Evolutionary conservation across 768 basidiomycete species (phyloP).

Genomic region (Dacryopinax spathularia): DNA sequence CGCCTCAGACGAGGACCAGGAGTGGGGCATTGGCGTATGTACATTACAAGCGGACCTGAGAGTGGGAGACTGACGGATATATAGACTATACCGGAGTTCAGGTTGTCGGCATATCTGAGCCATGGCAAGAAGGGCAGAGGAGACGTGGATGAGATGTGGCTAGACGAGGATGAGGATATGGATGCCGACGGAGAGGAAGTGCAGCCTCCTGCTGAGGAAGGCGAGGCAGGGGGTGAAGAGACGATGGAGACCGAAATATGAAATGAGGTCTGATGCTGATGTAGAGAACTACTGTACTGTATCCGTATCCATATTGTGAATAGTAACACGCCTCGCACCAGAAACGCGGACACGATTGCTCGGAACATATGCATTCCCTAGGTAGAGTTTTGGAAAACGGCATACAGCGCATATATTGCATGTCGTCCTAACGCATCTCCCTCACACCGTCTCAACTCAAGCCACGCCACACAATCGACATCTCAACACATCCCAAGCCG

Average conservation of each 20-base stretch:
- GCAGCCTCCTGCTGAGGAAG: background rate
- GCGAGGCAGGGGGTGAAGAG: background rate
- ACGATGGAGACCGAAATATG: background rate
- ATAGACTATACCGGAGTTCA: background rate
- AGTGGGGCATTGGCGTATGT: background rate
- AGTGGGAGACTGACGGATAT: background rate
- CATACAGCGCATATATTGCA: slow-evolving; percentile 2
- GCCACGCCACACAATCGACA: background rate
- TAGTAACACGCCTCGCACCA: too few species aligned
- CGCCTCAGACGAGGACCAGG: background rate
- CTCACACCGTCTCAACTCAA: background rate
- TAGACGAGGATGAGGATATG: background rate
- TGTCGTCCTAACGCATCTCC: background rate
- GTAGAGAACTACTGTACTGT: background rate
- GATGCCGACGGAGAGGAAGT: background rate
- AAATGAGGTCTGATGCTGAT: background rate
- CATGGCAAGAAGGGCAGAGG: background rate
- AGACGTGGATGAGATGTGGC: background rate
- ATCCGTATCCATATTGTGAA: background rate
- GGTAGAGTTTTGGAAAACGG: slow-evolving; percentile 5
- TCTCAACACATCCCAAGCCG: background rate
- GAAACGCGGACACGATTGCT: too few species aligned
- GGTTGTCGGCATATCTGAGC: background rate
- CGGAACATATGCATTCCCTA: slow-evolving; percentile 4
- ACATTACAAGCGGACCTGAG: too few species aligned